These are phyloP conservation scores for Geopyxis carbonaria DNA, from an alignment of 495 filamentous ascomycete species.

Conservation along the genomic window DNA sequence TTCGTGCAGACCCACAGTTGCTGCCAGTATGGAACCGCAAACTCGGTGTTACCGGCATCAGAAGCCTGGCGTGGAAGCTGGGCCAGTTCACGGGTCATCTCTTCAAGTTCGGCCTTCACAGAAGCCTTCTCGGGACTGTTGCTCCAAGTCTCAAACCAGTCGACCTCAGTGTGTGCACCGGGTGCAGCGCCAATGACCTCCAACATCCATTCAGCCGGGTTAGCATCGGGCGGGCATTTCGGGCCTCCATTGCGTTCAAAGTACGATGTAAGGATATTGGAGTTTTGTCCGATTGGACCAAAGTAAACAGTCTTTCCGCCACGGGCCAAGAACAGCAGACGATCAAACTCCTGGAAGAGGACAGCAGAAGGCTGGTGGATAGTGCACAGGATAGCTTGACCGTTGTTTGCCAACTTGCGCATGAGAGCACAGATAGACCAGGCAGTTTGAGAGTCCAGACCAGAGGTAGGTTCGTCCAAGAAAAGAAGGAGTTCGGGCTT, in stretches of 20 bases:
- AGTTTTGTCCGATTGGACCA: conserved; percentile 71
- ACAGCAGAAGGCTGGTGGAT: conserved; percentile 79
- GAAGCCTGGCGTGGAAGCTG: conserved; percentile 26
- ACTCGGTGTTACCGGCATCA: conserved; percentile 28
- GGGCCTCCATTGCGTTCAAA: conserved; percentile 66
- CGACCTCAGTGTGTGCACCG: conserved; percentile 33
- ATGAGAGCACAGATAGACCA: conserved; percentile 69
- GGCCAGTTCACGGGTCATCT: conserved; percentile 44
- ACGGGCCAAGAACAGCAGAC: conserved; percentile 61
- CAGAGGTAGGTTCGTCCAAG: conserved; percentile 77
- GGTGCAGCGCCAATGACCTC: conserved; percentile 85
- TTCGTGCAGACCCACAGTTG: conserved; percentile 39
- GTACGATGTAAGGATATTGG: conserved; percentile 52
- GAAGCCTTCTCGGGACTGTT: conserved; percentile 51
- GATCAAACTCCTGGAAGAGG: conserved; percentile 82
- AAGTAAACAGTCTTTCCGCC: conserved; percentile 83
- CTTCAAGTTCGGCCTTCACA: conserved; percentile 51
- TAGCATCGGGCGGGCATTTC: conserved; percentile 58
- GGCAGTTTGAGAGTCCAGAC: conserved; percentile 69
- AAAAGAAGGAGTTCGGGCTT: conserved; percentile 82
- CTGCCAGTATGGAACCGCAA: conserved; percentile 36
- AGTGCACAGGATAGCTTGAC: conserved; percentile 77
- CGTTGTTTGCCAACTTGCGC: conserved; percentile 63
- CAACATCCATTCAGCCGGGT: conserved; percentile 86
- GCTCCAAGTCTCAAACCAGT: conserved; percentile 74